Conservation (phyloP, 2,329 filamentous ascomycete species). For the Scytalidium sp. region DNA sequence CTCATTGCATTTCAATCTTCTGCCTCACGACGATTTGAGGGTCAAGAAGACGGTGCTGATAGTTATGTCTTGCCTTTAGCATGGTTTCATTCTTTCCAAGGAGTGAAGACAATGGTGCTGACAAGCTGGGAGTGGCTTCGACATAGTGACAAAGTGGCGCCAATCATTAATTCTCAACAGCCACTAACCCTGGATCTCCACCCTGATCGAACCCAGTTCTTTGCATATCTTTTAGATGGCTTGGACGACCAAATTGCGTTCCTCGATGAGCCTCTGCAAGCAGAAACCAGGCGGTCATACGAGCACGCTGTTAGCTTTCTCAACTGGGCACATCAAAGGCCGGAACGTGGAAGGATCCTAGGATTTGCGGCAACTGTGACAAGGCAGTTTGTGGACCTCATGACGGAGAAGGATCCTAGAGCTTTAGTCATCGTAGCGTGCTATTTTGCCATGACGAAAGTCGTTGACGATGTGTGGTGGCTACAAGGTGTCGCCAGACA, state of each 20-base stretch:
- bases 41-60: constrained; percentile 46
- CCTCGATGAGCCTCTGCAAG: constrained; percentile 15
- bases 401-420: constrained; percentile 50
- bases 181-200: constrained; percentile 58
- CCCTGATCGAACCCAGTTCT: constrained; percentile 52
- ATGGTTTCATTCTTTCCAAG: constrained; percentile 67
- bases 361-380: constrained; percentile 64
- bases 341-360: constrained; percentile 55
- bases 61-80: constrained; percentile 57
- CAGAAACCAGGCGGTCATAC: constrained; percentile 51
- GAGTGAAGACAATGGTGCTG: constrained; percentile 63
- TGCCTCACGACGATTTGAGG: constrained; percentile 58
- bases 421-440: constrained; percentile 25
- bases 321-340: constrained; percentile 63
- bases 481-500: constrained; percentile 62
- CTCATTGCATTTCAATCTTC: constrained; percentile 67
- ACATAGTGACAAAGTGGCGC: constrained; percentile 52
- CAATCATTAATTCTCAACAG: constrained; percentile 63
- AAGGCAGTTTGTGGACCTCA: constrained; percentile 56
- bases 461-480: constrained; percentile 54
- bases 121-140: constrained; percentile 63
- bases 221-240: constrained; percentile 56
- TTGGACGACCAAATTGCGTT: constrained; percentile 52
- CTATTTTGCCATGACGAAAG: constrained; percentile 27
- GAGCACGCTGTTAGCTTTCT: constrained; percentile 63